These are phyloP conservation scores for Tilletia caries DNA, from an alignment of 1,284 basidiomycete species.

Conservation along the genomic window DNA sequence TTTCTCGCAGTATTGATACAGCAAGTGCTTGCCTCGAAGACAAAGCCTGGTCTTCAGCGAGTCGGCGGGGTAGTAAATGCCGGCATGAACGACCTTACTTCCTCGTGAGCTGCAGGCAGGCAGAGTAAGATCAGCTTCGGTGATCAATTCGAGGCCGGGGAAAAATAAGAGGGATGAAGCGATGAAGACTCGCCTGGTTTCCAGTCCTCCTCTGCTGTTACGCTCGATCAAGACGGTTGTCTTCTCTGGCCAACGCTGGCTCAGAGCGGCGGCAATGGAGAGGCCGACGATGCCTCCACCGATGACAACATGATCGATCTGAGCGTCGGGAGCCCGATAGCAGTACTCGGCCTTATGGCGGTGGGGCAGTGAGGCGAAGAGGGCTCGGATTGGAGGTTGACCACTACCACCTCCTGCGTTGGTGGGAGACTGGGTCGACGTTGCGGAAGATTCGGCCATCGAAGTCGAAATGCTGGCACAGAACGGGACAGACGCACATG, in stretches of 20 bases:
- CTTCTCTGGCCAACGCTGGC: conserved; percentile 66
- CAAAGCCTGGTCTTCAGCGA: conserved; percentile 86
- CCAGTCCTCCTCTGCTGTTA: conserved; percentile 57
- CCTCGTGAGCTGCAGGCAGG: conserved; percentile 72
- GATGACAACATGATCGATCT: conserved; percentile 85
- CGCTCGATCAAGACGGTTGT: conserved; percentile 83
- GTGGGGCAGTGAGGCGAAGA: conserved; percentile 4
- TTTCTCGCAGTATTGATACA: conserved; percentile 74
- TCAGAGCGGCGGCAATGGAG: conserved; percentile 74
- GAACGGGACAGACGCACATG: no score
- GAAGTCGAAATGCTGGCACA: not conserved
- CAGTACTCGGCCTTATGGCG: conserved; percentile 19
- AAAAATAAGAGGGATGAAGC: not conserved
- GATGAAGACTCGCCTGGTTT: conserved; percentile 29
- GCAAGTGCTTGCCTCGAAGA: conserved; percentile 75
- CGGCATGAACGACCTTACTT: conserved; percentile 90
- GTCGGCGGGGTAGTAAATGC: conserved; percentile 68
- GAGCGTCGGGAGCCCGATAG: conserved; percentile 62
- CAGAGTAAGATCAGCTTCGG: conserved; percentile 22
- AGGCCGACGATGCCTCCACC: conserved; percentile 89
- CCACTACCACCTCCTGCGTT: not conserved
- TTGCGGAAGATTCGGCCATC: not conserved
- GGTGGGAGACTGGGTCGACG: conserved; percentile 5
- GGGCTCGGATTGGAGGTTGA: not conserved
- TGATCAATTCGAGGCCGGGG: conserved; percentile 19